Conservation (phyloP, 768 basidiomycete genomes). For the Suillus subluteus region DNA sequence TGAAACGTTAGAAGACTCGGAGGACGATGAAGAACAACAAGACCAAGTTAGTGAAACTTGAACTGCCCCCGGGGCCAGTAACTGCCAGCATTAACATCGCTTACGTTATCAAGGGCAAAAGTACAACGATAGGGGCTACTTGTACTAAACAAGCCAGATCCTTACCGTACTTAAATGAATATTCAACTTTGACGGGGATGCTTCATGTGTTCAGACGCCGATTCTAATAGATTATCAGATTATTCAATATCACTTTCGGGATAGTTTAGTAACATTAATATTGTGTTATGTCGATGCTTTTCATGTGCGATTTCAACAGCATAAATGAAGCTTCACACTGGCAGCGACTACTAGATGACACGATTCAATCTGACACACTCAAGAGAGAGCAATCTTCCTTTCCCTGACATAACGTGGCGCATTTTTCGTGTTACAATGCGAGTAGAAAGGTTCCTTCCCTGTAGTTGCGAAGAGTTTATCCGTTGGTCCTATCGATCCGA, state of each 20-base stretch:
- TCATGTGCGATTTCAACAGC: constrained; percentile 28
- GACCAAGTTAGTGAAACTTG: neutral
- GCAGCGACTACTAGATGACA: constrained; percentile 7
- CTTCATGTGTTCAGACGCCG: neutral
- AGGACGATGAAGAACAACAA: neutral
- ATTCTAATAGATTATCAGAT: neutral
- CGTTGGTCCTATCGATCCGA: too few species aligned
- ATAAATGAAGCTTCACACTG: neutral
- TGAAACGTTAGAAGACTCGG: neutral
- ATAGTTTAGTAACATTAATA: neutral
- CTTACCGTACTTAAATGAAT: too few species aligned
- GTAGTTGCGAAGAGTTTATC: too few species aligned
- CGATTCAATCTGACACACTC: constrained; percentile 28
- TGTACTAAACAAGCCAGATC: too few species aligned
- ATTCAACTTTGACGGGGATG: neutral
- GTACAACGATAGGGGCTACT: neutral
- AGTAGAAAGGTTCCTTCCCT: too few species aligned
- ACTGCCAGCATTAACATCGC: neutral
- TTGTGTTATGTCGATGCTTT: neutral
- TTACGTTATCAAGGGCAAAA: neutral
- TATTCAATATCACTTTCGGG: neutral
- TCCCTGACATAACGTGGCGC: constrained; percentile 2
- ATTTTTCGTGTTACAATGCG: neutral
- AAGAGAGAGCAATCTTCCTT: constrained; percentile 4
- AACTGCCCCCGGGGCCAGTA: too few species aligned